phyloP scores from a whole-genome alignment of 2,329 filamentous ascomycete genomes.

The Thelonectria rubi region DNA sequence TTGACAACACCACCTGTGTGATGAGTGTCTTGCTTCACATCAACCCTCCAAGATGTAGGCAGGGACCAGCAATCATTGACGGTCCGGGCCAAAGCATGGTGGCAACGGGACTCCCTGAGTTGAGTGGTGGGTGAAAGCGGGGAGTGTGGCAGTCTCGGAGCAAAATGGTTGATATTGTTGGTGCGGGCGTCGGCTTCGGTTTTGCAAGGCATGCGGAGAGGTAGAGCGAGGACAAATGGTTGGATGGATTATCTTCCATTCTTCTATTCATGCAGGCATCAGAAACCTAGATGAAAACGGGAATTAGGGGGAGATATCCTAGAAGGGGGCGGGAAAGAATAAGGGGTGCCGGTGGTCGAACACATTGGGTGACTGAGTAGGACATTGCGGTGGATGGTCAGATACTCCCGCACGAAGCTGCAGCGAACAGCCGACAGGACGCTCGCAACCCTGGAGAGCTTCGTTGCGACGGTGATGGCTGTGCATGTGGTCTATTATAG shows the following conservation, averaged over 20 bases:
- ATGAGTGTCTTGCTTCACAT: conserved; percentile 12
- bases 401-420: conserved; percentile 29
- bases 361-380: conserved; percentile 15
- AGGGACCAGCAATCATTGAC: conserved; percentile 29
- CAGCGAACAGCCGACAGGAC: conserved; percentile 23
- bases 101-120: conserved; percentile 7
- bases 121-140: conserved; percentile 25
- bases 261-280: conserved; percentile 4
- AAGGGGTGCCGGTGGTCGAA: conserved; percentile 11
- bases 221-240: conserved; percentile 8
- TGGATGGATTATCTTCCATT: conserved; percentile 15
- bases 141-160: conserved; percentile 18
- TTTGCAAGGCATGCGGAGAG: conserved; percentile 25
- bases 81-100: conserved; percentile 29
- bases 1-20: conserved; percentile 16
- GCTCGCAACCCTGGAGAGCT: conserved; percentile 17
- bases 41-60: conserved; percentile 10
- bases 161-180: not conserved
- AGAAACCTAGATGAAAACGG: conserved; percentile 1
- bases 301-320: conserved; percentile 13
- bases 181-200: conserved; percentile 12
- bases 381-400: conserved; percentile 29
- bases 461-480: conserved; percentile 14
- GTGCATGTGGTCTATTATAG: conserved; percentile 11
- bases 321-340: not conserved